Conservation (phyloP, 768 basidiomycete species). For the Sarcodon sp. region DNA sequence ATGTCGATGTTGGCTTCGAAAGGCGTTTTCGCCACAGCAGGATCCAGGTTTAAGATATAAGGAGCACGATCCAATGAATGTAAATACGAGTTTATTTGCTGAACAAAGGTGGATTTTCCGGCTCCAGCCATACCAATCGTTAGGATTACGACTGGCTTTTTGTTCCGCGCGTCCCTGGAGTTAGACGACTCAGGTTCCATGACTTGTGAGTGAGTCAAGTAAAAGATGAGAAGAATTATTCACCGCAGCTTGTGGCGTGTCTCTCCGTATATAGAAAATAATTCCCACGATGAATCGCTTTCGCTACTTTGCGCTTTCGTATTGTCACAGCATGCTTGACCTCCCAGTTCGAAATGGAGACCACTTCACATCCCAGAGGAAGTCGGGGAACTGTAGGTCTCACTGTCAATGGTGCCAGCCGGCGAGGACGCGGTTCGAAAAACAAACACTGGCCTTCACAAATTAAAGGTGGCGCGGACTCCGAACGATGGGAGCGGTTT, state of each 20-base stretch:
- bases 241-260: no score
- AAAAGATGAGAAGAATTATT: no score
- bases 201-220: no score
- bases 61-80: conserved; percentile 60
- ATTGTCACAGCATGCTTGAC: no score
- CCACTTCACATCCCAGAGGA: background rate
- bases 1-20: conserved; percentile 98
- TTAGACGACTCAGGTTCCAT: no score
- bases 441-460: conserved; percentile 42
- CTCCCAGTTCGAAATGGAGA: background rate
- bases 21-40: conserved; percentile 83
- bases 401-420: background rate
- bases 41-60: conserved; percentile 96
- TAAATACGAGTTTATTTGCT: conserved; percentile 86
- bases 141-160: conserved; percentile 74
- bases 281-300: no score
- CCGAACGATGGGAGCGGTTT: conserved; percentile 53
- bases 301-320: no score
- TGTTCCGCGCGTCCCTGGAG: conserved; percentile 6
- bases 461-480: conserved; percentile 24
- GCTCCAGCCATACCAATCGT: conserved; percentile 96
- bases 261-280: no score
- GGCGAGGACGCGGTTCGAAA: conserved; percentile 17
- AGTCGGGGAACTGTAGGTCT: background rate
- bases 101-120: conserved; percentile 96